Base-by-base conservation (phyloP, 192 early-diverging fungal species). In the Podila verticillata region DNA sequence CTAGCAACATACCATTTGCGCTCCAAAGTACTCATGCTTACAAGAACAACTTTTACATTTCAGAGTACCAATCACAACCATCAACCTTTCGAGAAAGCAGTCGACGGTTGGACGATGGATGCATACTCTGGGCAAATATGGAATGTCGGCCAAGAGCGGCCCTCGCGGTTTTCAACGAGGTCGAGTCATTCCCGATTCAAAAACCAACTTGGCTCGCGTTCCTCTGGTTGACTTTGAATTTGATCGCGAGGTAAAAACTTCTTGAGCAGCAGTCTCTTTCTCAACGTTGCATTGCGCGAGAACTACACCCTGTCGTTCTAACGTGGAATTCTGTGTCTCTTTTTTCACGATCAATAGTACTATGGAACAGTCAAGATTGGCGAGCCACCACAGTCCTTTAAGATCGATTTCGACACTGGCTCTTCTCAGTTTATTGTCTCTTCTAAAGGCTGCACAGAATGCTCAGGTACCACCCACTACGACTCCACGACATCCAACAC, bases 381-480 rank as follows among this genome's bases (percentile, higher is more conserved):
- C n/a, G 73, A 89, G 22, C 91, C 91, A 54, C 87, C 89, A 20
- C 89, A 91, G 60, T 70, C 75, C 15, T 89, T 92, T 74, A 91
- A 91, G 73, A 82, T 93, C 35, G 86, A 91, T 51, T 87, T 93
- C n/a, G 92, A 93, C 65, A 93, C 92, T 10, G 92, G 92, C 29
- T 92, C 90, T 6, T 87, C 88, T 24, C 89, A 93, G 48, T 80
- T 80, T 32, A 67, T 80, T 20, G 31, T 80, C 28, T 72, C 75
- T 1, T 22, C 75, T 28, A 80, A 80, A 28, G 61, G 31, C 31
- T 80, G 75, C 36, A 13, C 1, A 1, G 51, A 72, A 15, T 82
- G 75, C 29, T 67, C 70, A 6, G 70, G 83, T 2, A 71, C 72
- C 2, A 78, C 75, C 15, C 73, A 80, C 17, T 87, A 77, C 51